phyloP scores from a whole-genome alignment of 306 rosid species.

The Quercus wislizeni region DNA sequence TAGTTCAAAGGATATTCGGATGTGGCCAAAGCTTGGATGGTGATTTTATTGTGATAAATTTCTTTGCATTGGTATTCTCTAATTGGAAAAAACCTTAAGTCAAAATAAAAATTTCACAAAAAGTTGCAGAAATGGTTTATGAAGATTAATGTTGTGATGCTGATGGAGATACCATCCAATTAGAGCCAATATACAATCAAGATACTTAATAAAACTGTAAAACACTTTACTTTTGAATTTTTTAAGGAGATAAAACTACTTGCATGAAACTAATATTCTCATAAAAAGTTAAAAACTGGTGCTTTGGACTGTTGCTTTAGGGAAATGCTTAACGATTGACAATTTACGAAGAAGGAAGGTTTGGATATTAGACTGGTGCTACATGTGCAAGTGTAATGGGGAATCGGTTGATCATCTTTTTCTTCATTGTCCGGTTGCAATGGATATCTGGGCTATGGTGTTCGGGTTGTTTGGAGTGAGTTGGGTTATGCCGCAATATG shows the following conservation, averaged over 20 bases:
- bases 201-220: not conserved
- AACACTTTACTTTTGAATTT: constrained; percentile 5
- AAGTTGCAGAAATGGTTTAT: not conserved
- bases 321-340: too few species aligned
- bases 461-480: too few species aligned
- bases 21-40: constrained; percentile 52
- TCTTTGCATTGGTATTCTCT: constrained; percentile 72
- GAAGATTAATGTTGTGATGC: not conserved
- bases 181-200: not conserved
- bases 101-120: not conserved
- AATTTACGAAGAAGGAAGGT: too few species aligned
- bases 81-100: not conserved
- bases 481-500: too few species aligned
- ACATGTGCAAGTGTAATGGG: too few species aligned
- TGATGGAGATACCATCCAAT: not conserved
- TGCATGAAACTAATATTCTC: not conserved
- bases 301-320: too few species aligned
- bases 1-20: constrained; percentile 63
- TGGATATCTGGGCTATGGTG: too few species aligned
- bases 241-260: not conserved
- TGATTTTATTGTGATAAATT: constrained; percentile 70
- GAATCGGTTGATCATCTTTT: too few species aligned
- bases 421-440: too few species aligned
- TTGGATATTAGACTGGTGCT: too few species aligned
- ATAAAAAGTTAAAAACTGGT: not conserved